Evolutionary conservation across 1,139 yeast species (phyloP), one percentile per base, ranked within the genome.

Genomic region (Zygosaccharomyces sapae): DNA sequence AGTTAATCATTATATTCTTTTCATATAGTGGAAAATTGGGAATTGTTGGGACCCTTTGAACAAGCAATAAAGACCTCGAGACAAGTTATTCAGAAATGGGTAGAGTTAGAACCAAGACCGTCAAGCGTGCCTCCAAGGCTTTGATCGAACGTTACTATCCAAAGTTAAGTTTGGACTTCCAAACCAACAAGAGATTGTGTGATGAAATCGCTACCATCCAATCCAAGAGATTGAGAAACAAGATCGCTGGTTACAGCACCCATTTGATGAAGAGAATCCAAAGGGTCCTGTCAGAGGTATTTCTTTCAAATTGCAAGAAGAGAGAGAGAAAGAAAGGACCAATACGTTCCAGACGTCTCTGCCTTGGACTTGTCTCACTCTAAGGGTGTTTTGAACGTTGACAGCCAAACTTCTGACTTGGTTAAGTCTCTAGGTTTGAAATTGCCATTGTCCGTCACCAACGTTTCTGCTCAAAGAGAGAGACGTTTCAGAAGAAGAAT

Each of bases 271-370:
- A 88, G 85, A 90, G 99, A 83, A 92, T 92, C 73, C 98, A 80
- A 92, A 92, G 84, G 99, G 99, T 73, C 98, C 99, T 81, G 99
- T 92, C 69, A 90, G 97, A 85, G 99, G 99, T 82, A 94, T 92
- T 69, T 92, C 98, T 70, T 92, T 92, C 96, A 94, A 94, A 80
- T 88, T 92, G 73, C 99, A 92, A 83, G 99, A 92, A 81, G 99
- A 81, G 99, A 94, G 84, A 92, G 98, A 85, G 99, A 92, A 81
- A 87, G 98, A 83, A 92, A 94, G 81, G 99, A 92, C 79, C 98
- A 94, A 82, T 92, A 90, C 79, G 98, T 94, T 71, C 99, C 99
- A 79, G 97, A 90, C 76, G 95, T 90, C 72, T 94, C 98, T 74
- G 99, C 98, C 75, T 87, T 92, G 76, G 97, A 90, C 81, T 86